phyloP scores from a whole-genome alignment of 306 rosid genomes.

The Trichosanthes truncata region DNA sequence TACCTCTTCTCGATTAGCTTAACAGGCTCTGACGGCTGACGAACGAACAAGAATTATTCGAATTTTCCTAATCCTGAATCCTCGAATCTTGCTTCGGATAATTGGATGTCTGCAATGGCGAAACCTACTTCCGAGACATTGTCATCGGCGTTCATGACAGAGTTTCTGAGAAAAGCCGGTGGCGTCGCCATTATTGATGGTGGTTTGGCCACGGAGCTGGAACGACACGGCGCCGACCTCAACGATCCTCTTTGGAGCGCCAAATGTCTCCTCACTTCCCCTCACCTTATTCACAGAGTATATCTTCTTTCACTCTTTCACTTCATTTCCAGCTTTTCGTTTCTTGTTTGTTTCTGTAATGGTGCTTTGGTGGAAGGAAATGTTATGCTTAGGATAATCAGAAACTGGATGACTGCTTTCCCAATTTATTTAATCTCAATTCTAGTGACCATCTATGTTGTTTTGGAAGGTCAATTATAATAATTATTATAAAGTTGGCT shows the following conservation, averaged over 20 bases:
- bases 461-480: neutral
- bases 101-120: neutral
- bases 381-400: neutral
- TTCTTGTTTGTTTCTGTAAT: neutral
- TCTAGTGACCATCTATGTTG: neutral
- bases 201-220: constrained; percentile 88
- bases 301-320: neutral
- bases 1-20: neutral
- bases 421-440: neutral
- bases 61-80: neutral
- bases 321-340: neutral
- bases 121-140: neutral
- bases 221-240: constrained; percentile 88
- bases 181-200: constrained; percentile 73
- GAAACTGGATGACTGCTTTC: neutral
- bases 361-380: neutral
- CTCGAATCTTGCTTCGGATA: neutral
- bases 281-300: constrained; percentile 83
- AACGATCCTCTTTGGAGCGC: constrained; percentile 94
- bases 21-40: neutral
- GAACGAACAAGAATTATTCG: neutral
- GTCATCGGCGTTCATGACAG: constrained; percentile 28
- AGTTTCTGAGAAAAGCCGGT: constrained; percentile 48
- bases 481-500: neutral
- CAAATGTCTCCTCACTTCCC: constrained; percentile 65